Conservation (phyloP, 1,284 basidiomycete genomes). For the Cutaneotrichosporon dermatis region DNA sequence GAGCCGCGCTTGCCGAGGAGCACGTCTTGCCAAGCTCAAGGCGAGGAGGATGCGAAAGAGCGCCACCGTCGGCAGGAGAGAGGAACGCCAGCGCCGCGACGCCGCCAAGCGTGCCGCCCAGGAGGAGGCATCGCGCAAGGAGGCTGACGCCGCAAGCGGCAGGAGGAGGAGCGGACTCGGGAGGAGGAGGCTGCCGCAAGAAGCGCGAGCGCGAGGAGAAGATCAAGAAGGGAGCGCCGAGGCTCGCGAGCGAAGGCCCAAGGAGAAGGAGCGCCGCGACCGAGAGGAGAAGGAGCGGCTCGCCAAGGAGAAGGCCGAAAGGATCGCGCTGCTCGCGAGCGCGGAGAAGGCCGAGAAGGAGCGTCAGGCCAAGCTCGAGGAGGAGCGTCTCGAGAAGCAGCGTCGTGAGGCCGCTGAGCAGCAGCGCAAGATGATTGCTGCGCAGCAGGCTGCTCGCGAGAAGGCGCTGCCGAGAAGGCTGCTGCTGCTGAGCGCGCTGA, state of each 20-base stretch:
- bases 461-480: slow-evolving; percentile 27
- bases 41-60: slow-evolving; percentile 61
- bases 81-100: slow-evolving; percentile 67
- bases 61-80: slow-evolving; percentile 65
- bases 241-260: slow-evolving; percentile 49
- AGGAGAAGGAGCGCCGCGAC: slow-evolving; percentile 51
- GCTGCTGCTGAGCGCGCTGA: slow-evolving; percentile 13
- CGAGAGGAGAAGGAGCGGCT: slow-evolving; percentile 64
- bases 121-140: slow-evolving; percentile 61
- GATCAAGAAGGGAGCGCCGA: slow-evolving; percentile 54
- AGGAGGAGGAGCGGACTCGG: slow-evolving; percentile 52
- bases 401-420: slow-evolving; percentile 39
- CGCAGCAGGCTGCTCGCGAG: slow-evolving; percentile 40
- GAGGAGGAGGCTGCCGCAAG: slow-evolving; percentile 57
- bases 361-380: slow-evolving; percentile 34
- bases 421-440: slow-evolving; percentile 38
- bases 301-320: slow-evolving; percentile 64
- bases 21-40: slow-evolving; percentile 66
- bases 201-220: slow-evolving; percentile 66
- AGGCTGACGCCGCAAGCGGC: slow-evolving; percentile 52
- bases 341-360: slow-evolving; percentile 41
- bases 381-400: slow-evolving; percentile 34
- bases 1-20: slow-evolving; percentile 75
- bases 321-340: slow-evolving; percentile 38
- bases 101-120: slow-evolving; percentile 67